Percentiles rank a stretch among this genome's conserved stretches.
Conservation (phyloP, 768 basidiomycete species). For the Kwoniella bestiolae region DNA sequence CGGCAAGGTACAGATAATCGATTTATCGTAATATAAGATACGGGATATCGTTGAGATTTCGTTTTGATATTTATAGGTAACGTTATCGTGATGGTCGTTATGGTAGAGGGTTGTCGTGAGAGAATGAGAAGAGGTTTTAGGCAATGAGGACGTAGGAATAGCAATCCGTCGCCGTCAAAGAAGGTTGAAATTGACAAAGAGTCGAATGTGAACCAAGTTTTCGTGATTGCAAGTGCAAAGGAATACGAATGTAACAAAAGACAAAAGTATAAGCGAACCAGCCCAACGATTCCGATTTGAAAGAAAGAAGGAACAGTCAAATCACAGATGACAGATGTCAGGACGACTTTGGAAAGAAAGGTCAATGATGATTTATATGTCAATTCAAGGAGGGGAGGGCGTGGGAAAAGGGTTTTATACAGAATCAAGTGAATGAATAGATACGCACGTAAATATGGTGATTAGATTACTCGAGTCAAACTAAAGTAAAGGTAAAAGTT, state of each 20-base stretch:
- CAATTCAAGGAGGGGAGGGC: background rate
- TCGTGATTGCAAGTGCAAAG: background rate
- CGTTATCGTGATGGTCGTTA: background rate
- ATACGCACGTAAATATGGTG: conserved; percentile 29
- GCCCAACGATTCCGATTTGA: conserved; percentile 9
- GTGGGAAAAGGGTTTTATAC: background rate
- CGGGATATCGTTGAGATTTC: conserved; percentile 9
- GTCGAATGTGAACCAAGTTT: background rate
- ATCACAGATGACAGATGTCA: background rate
- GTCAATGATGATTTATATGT: background rate
- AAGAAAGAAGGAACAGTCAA: conserved; percentile 1
- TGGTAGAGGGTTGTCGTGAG: conserved; percentile 11
- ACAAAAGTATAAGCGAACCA: conserved; percentile 18
- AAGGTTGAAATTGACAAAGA: background rate
- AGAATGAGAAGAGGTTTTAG: background rate
- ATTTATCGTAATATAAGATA: background rate
- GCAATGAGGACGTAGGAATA: background rate
- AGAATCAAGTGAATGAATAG: conserved; percentile 6
- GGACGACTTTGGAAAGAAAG: background rate
- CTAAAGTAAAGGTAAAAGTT: background rate
- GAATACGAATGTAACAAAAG: conserved; percentile 2
- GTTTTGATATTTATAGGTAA: too few species aligned
- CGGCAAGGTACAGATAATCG: background rate
- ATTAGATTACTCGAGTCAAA: conserved; percentile 7
- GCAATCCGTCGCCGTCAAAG: conserved; percentile 1